Percentiles rank a stretch among this genome's conserved stretches.
Conservation (phyloP, 768 basidiomycete genomes). For the Auricularia heimuer region DNA sequence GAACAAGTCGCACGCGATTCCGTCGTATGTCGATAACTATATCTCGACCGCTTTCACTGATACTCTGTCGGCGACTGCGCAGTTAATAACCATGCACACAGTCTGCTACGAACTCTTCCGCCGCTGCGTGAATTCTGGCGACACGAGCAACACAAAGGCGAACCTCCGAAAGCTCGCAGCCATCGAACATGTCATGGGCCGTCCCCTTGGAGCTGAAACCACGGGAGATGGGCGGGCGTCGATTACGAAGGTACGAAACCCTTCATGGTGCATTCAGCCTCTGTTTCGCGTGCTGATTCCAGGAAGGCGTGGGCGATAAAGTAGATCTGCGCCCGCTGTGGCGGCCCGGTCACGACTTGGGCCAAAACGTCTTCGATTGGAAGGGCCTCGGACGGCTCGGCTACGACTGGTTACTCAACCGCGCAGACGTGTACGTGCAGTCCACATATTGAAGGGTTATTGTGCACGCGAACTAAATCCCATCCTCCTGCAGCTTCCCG, state of each 20-base stretch:
- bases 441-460: neutral
- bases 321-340: conserved; percentile 17
- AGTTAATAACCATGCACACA: conserved; percentile 14
- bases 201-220: conserved; percentile 10
- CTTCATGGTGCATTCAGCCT: neutral
- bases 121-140: conserved; percentile 12
- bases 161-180: conserved; percentile 10
- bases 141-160: conserved; percentile 6
- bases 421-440: conserved; percentile 16
- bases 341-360: conserved; percentile 5
- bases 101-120: conserved; percentile 14
- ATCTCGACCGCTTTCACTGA: neutral
- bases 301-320: conserved; percentile 8
- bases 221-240: conserved; percentile 13
- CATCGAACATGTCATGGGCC: conserved; percentile 17
- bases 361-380: conserved; percentile 17
- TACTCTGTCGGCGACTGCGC: neutral
- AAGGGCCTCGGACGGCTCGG: conserved; percentile 6
- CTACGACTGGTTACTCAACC: conserved; percentile 14
- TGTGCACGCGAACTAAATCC: neutral
- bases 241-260: conserved; percentile 12
- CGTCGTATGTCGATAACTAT: neutral
- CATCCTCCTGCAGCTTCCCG: conserved; percentile 15
- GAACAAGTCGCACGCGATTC: neutral
- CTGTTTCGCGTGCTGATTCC: neutral